Conservation (phyloP, 139 green algal genomes). For the Chlorella sorokiniana region DNA sequence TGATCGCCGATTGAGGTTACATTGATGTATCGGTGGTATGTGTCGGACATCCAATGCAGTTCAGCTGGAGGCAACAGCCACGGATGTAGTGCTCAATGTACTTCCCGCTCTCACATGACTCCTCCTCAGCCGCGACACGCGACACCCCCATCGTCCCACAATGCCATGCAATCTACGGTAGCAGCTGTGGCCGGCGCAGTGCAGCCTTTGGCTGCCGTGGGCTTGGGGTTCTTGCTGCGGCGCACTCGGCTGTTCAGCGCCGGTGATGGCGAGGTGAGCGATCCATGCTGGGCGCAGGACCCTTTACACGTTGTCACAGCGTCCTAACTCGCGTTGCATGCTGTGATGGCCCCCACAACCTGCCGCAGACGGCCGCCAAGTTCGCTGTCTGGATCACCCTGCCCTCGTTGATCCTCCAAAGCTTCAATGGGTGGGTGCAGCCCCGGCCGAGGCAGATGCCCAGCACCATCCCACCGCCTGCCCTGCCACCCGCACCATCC, state of each 20-base stretch:
- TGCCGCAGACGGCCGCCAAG: constrained; percentile 38
- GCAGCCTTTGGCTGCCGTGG: not conserved
- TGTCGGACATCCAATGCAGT: too few species aligned
- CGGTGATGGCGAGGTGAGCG: constrained; percentile 20
- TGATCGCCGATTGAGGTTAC: too few species aligned
- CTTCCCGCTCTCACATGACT: too few species aligned
- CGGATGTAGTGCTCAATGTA: too few species aligned
- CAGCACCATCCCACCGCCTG: not conserved
- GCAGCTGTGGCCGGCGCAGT: not conserved
- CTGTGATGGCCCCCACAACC: not conserved
- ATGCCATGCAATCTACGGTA: not conserved
- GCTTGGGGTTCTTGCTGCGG: not conserved
- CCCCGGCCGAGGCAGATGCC: not conserved
- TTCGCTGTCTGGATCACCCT: constrained; percentile 47
- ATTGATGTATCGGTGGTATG: too few species aligned
- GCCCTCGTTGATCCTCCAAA: constrained; percentile 55
- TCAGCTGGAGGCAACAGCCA: too few species aligned
- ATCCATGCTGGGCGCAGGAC: not conserved
- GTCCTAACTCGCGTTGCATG: too few species aligned
- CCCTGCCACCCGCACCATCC: not conserved
- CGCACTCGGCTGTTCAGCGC: not conserved
- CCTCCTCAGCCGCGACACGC: too few species aligned
- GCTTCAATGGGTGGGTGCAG: constrained; percentile 36
- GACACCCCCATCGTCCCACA: not conserved
- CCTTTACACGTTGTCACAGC: not conserved